Evolutionary conservation across 352 stramenopile genomes (phyloP).

Genomic region (Elongisporangium senticosum): DNA sequence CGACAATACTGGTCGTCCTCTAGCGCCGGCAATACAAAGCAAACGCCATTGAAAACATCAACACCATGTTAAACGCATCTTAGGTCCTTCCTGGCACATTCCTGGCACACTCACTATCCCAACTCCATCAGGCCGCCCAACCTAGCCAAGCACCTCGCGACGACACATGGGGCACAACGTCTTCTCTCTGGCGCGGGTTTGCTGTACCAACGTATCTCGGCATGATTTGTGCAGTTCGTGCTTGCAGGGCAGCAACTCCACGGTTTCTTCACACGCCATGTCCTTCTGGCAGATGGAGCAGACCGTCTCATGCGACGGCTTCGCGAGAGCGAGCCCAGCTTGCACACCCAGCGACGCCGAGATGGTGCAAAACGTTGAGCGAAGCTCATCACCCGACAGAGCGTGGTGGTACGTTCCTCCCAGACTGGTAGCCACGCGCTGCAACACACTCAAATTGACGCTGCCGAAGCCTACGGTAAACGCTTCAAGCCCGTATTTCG

Average conservation of each 20-base stretch:
- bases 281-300: slow-evolving; percentile 62
- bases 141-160: neutral
- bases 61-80: neutral
- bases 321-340: slow-evolving; percentile 47
- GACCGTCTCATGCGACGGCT: slow-evolving; percentile 50
- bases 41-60: neutral
- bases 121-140: neutral
- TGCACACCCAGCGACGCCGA: slow-evolving; percentile 61
- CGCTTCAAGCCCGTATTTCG: slow-evolving; percentile 48
- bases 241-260: slow-evolving; percentile 31
- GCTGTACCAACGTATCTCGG: slow-evolving; percentile 21
- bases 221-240: slow-evolving; percentile 53
- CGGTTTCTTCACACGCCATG: slow-evolving; percentile 38
- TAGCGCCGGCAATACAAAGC: neutral
- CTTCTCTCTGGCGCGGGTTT: neutral
- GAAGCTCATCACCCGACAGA: slow-evolving; percentile 59
- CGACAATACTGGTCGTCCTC: neutral
- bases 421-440: slow-evolving; percentile 47
- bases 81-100: neutral
- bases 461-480: slow-evolving; percentile 70
- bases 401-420: slow-evolving; percentile 58
- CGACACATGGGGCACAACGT: neutral
- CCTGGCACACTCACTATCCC: neutral
- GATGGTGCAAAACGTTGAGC: slow-evolving; percentile 71
- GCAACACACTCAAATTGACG: slow-evolving; percentile 52